Base-by-base conservation (phyloP, 768 basidiomycete genomes). In the Lactarius vividus region DNA sequence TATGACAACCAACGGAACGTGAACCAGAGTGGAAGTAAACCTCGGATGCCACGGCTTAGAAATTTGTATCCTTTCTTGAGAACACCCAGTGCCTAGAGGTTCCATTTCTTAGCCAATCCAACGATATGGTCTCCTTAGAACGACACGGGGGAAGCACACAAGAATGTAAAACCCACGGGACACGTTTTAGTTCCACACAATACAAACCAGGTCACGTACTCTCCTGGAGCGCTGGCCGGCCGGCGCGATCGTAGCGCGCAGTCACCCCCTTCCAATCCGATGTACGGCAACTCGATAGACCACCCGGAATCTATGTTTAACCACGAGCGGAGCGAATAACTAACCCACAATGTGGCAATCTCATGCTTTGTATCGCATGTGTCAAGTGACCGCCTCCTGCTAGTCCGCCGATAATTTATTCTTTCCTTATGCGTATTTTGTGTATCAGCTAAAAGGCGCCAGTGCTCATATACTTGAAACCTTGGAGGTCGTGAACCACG, bases 81-180 rank as follows among this genome's bases (percentile, higher is more conserved):
- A 52, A 35, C 31, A 29, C 26, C 33, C 53, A 46, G 55, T 55
- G 28, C 31, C 37, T 29, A n/a, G 15, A 35, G 44, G 54, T 61
- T 65, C 64, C 59, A 66, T 62, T 57, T 46, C 39, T 66, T 40
- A 57, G n/a, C 18, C 56, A 52, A 57, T 40, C 49, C 54, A n/a
- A 60, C 31, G 37, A 57, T 56, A 28, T 61, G 8, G 64, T 57
- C 59, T 40, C 52, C 20, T 13, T 60, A 57, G 29, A 44, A 31
- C 46, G 44, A 29, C 33, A 57, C 57, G 57, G n/a, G n/a, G 49
- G 62, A 67, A 67, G 66, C 33, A 58, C 56, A 40, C 16, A 40
- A 49, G 11, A 53, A n/a, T 61, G 49, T 31, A 42, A 63, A 53
- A 59, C 56, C 57, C 66, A 67, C 62, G 66, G 66, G 63, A 56